Evolutionary conservation across 176 grass and related monocot species (phyloP).

Genomic region (Tillandsia leiboldiana): DNA sequence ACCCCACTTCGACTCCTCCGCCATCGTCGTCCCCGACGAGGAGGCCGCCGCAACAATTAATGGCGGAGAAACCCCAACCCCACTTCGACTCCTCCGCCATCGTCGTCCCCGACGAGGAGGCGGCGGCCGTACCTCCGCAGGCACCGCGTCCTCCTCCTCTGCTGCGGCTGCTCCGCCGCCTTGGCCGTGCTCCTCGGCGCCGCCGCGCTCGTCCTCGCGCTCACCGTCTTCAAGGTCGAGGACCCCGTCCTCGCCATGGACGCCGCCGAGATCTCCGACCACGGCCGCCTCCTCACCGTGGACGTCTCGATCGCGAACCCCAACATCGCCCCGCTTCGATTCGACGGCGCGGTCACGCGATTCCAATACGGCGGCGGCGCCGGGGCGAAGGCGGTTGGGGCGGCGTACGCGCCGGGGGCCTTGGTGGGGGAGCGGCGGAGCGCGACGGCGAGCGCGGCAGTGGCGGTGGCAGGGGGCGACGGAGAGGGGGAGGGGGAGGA

Average conservation of each 20-base stretch:
- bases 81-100: background rate
- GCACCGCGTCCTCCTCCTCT: slow-evolving; percentile 12
- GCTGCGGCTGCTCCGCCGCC: slow-evolving; percentile 23
- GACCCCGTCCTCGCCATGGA: slow-evolving; percentile 46
- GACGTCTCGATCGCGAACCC: slow-evolving; percentile 39
- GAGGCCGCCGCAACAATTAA: background rate
- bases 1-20: background rate
- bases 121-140: background rate
- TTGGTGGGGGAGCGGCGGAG: slow-evolving; percentile 22
- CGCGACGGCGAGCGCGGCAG: slow-evolving; percentile 28
- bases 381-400: slow-evolving; percentile 22
- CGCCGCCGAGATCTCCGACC: slow-evolving; percentile 4
- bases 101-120: background rate
- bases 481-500: slow-evolving; percentile 26
- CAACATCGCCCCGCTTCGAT: slow-evolving; percentile 45
- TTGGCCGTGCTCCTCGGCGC: slow-evolving; percentile 20
- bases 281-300: slow-evolving; percentile 12
- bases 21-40: background rate
- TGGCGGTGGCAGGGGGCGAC: slow-evolving; percentile 29
- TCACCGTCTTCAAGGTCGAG: slow-evolving; percentile 46
- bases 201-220: slow-evolving; percentile 29
- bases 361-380: slow-evolving; percentile 29
- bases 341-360: slow-evolving; percentile 36
- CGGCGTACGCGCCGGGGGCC: slow-evolving; percentile 20
- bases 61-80: background rate